Base-by-base conservation (phyloP, 1,284 basidiomycete species). In the Bjerkandera adusta region DNA sequence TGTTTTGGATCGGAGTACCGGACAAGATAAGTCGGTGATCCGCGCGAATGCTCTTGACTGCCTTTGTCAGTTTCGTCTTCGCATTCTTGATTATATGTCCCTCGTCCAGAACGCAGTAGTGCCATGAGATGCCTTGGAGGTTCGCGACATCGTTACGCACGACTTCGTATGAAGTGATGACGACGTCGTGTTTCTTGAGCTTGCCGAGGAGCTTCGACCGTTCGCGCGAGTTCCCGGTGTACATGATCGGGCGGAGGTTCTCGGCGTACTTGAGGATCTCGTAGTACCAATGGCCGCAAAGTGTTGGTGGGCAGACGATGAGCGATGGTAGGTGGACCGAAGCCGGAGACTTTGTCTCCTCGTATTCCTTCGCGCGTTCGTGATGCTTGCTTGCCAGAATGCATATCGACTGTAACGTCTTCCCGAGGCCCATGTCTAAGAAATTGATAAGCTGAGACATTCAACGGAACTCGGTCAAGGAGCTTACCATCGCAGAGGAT, bases 41-140 rank as follows among this genome's bases (percentile, higher is more conserved):
- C 1, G 96, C 91, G 43, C 81, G 81, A 42, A 99, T 80, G 57
- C 77, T 81, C 69, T 99, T 99, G 56, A 99, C 92, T 0, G 97
- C 93, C 64, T 95, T 93, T 0, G 96, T 95, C 40, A 99, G 79
- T 68, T 99, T 99, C 22, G 97, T 98, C 72, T 96, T 97, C 20
- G 92, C 86, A 60, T 97, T 98, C 76, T 98, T 98, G 72, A 99
- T 99, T 56, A 98, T 83, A 66, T 99, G 97, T 0, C 97, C 97
- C 70, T 99, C 97, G 64, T 99, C 97, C 38, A 99, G 79, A 36
- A 99, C 89, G 68, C 95, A 98, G 67, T 98, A 99, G 42, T 97
- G 78, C 92, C 93, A 99, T 57, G 85, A 80, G 52, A 89, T 66
- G 42, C 77, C 75, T 55, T 86, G 77, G 6, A 99, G 73, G 48